phyloP scores from a whole-genome alignment of 495 filamentous ascomycete species.

The Xylaria castorea region DNA sequence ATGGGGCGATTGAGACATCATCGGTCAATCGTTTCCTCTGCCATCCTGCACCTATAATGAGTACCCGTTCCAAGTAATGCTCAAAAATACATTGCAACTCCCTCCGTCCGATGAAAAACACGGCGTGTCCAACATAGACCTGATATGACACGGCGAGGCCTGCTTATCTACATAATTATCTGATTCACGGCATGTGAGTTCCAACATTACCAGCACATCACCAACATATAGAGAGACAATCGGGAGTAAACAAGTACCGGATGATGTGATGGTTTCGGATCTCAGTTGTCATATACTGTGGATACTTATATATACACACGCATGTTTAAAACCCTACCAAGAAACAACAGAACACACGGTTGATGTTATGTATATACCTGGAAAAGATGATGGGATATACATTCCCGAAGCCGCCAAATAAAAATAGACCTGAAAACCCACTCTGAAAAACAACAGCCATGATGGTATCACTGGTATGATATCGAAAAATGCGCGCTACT shows the following conservation, averaged over 20 bases:
- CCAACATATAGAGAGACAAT: not conserved
- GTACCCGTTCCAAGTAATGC: not conserved
- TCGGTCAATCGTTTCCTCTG: not conserved
- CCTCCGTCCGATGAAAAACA: not conserved
- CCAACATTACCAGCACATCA: not conserved
- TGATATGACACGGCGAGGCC: not conserved
- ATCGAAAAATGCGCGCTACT: constrained; percentile 21
- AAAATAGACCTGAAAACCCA: not conserved
- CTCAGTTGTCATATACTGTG: not conserved
- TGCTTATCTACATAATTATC: not conserved
- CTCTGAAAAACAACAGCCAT: constrained; percentile 18
- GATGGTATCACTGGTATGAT: constrained; percentile 40
- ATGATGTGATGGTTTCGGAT: not conserved
- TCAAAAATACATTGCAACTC: not conserved
- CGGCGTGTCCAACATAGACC: not conserved
- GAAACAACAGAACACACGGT: not conserved
- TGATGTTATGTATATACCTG: not conserved
- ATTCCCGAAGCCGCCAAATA: not conserved
- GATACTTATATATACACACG: not conserved
- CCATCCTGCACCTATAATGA: not conserved
- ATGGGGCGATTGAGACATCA: not conserved
- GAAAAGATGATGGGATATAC: not conserved
- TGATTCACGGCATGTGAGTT: not conserved
- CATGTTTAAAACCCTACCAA: not conserved
- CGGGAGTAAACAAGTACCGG: not conserved